Conservation (phyloP, 2,329 filamentous ascomycete species). For the Microsporum audouinii region DNA sequence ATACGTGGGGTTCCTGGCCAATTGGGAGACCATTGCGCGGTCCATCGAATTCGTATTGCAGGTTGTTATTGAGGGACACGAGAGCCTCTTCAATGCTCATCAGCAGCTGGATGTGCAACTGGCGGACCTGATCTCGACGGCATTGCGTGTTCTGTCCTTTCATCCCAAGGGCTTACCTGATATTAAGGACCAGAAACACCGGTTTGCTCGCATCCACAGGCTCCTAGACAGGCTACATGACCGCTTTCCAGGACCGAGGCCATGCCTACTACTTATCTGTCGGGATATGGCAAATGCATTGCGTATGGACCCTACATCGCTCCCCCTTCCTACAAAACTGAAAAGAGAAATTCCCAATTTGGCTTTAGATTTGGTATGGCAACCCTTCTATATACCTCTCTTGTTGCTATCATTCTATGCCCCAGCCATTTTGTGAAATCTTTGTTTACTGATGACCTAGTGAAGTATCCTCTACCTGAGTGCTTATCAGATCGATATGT, state of each 20-base stretch:
- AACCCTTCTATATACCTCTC: constrained; percentile 25
- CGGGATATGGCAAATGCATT: constrained; percentile 29
- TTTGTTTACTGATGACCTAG: not conserved
- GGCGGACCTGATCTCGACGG: constrained; percentile 29
- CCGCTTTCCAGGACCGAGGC: constrained; percentile 30
- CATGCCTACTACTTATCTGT: constrained; percentile 30
- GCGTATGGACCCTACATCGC: constrained; percentile 26
- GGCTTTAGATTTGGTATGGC: constrained; percentile 28
- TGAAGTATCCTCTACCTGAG: constrained; percentile 30
- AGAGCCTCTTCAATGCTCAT: constrained; percentile 24
- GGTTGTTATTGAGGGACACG: constrained; percentile 28
- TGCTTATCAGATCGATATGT: constrained; percentile 29
- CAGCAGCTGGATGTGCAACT: constrained; percentile 30
- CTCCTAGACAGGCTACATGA: constrained; percentile 31
- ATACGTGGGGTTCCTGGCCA: constrained; percentile 31
- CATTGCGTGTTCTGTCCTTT: constrained; percentile 30
- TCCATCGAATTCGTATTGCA: constrained; percentile 32
- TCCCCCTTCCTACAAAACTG: constrained; percentile 25
- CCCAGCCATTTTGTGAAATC: not conserved
- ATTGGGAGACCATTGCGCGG: constrained; percentile 33
- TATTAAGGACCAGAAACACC: constrained; percentile 28
- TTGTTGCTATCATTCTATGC: not conserved
- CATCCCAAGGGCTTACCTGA: constrained; percentile 28
- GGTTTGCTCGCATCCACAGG: constrained; percentile 31
- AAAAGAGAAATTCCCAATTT: constrained; percentile 29